phyloP scores from a whole-genome alignment of 768 basidiomycete species.

The Sutorius australiensis region DNA sequence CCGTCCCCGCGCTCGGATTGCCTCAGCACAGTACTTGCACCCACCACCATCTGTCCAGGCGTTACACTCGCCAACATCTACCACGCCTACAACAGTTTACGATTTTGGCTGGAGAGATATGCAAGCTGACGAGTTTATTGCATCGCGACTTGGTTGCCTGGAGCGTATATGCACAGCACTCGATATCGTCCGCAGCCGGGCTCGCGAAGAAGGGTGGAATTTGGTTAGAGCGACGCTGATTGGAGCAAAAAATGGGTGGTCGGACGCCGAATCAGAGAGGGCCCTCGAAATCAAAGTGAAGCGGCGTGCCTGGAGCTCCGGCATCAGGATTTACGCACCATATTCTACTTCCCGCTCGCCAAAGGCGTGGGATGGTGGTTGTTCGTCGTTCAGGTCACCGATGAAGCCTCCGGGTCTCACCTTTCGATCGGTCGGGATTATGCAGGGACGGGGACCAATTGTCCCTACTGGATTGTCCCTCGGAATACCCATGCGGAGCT shows the following conservation, averaged over 20 bases:
- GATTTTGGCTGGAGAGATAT: background rate
- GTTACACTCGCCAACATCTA: background rate
- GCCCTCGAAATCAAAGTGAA: conserved; percentile 56
- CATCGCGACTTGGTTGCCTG: conserved; percentile 22
- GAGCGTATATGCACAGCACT: conserved; percentile 41
- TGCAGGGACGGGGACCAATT: conserved; percentile 16
- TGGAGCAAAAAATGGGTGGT: conserved; percentile 25
- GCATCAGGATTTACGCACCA: conserved; percentile 38
- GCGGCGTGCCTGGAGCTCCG: conserved; percentile 65
- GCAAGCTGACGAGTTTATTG: conserved; percentile 12
- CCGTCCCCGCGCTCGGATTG: conserved; percentile 25
- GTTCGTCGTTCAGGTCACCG: background rate
- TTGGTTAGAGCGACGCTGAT: conserved; percentile 31
- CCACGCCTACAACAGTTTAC: background rate
- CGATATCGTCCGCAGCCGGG: conserved; percentile 40
- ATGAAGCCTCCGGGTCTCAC: conserved; percentile 22
- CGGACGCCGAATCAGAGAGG: conserved; percentile 24
- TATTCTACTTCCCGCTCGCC: conserved; percentile 9
- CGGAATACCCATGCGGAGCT: conserved; percentile 47
- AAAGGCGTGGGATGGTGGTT: conserved; percentile 19
- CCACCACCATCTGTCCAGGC: background rate
- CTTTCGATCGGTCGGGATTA: background rate
- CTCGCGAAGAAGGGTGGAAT: conserved; percentile 38
- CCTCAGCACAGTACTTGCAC: conserved; percentile 3
- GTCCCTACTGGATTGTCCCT: conserved; percentile 42